These are phyloP conservation scores for Sclerotinia subarctica DNA, from an alignment of 2,329 filamentous ascomycete genomes.

Conservation along the genomic window DNA sequence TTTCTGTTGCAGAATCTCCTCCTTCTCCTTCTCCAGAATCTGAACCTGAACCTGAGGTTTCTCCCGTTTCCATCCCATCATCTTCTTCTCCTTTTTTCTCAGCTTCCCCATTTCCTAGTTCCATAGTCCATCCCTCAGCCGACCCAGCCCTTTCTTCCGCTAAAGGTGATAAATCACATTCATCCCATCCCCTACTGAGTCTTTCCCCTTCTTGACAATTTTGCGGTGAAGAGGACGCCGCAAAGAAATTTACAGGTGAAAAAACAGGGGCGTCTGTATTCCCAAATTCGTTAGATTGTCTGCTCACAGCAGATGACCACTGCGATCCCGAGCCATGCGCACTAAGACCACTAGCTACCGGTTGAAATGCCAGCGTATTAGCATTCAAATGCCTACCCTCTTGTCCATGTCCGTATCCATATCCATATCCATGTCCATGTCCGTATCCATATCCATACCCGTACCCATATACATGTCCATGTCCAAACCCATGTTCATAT, in stretches of 20 bases:
- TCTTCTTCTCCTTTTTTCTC: background rate
- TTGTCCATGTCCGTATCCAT: background rate
- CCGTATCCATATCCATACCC: background rate
- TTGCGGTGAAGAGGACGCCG: background rate
- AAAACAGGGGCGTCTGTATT: background rate
- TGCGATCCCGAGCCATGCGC: background rate
- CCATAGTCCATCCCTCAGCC: background rate
- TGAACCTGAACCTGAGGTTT: background rate
- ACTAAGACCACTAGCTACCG: background rate
- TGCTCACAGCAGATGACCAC: background rate
- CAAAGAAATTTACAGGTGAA: background rate
- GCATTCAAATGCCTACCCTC: background rate
- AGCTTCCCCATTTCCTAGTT: background rate
- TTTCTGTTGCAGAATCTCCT: background rate
- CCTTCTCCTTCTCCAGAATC: background rate
- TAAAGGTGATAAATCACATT: constrained; percentile 1
- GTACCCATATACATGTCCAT: background rate
- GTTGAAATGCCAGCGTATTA: background rate
- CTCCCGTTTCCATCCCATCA: background rate
- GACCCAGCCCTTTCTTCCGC: background rate
- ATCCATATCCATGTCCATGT: background rate
- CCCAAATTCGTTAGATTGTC: constrained; percentile 1
- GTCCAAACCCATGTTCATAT: background rate
- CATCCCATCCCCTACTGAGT: background rate
- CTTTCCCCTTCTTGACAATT: background rate